phyloP scores from a whole-genome alignment of 805 yeast species.

The Candida golubevii region DNA sequence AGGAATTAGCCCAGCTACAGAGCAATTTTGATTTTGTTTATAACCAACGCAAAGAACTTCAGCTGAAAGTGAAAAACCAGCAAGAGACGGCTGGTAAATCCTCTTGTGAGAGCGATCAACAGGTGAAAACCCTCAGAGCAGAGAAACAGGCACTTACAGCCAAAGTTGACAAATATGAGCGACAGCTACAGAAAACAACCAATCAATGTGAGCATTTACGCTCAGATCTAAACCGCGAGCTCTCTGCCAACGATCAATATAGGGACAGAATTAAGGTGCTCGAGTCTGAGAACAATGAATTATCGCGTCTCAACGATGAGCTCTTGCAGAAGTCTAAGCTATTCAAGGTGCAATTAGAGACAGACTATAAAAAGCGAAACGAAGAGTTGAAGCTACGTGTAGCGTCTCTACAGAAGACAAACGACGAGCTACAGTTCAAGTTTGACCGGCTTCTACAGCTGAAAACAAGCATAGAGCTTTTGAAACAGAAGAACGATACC shows the following conservation, averaged over 20 bases:
- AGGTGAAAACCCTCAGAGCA: conserved; percentile 17
- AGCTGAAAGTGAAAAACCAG: conserved; percentile 30
- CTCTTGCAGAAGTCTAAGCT: conserved; percentile 27
- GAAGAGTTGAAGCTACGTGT: conserved; percentile 19
- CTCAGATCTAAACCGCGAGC: conserved; percentile 31
- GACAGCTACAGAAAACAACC: conserved; percentile 21
- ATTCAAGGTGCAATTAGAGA: conserved; percentile 8
- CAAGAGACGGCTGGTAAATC: conserved; percentile 22
- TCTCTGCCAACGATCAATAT: conserved; percentile 34
- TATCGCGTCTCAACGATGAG: conserved; percentile 29
- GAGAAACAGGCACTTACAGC: conserved; percentile 15
- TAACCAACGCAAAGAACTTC: conserved; percentile 29
- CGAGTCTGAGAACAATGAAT: conserved; percentile 24
- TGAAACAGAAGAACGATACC: conserved; percentile 51
- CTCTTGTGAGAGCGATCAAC: conserved; percentile 16
- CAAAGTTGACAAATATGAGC: conserved; percentile 17
- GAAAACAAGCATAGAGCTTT: conserved; percentile 45
- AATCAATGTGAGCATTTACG: conserved; percentile 32
- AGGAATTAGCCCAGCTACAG: conserved; percentile 29
- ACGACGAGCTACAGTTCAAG: conserved; percentile 49
- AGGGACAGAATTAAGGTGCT: conserved; percentile 31
- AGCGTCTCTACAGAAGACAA: conserved; percentile 39
- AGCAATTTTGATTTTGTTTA: conserved; percentile 34
- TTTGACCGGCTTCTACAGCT: conserved; percentile 48
- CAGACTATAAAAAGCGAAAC: conserved; percentile 20